Percentiles rank a stretch among this genome's conserved stretches.
Conservation (phyloP, 768 basidiomycete genomes). For the Trametes punicea region DNA sequence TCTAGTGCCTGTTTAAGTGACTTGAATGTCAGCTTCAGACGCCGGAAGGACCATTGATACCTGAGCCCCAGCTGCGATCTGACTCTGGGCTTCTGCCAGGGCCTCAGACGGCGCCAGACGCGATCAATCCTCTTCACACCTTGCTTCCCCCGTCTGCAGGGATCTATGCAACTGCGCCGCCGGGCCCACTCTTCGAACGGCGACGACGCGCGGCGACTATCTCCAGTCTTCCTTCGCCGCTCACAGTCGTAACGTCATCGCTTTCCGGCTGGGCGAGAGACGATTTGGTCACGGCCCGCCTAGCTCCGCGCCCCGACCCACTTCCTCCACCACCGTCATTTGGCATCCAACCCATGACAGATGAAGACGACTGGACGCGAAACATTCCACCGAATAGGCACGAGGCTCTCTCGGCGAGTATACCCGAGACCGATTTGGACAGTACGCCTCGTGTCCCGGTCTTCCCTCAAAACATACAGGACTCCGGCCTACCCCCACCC, state of each 20-base stretch:
- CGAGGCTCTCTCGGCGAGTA: not conserved
- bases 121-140: not conserved
- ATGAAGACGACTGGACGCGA: not conserved
- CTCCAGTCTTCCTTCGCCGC: conserved; percentile 28
- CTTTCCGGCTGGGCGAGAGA: conserved; percentile 23
- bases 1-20: not conserved
- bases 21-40: not conserved
- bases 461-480: conserved; percentile 22
- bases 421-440: conserved; percentile 24
- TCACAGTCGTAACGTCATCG: conserved; percentile 36
- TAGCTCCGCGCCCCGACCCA: not conserved
- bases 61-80: conserved; percentile 1
- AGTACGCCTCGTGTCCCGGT: conserved; percentile 20
- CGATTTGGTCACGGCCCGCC: conserved; percentile 13
- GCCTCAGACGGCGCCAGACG: not conserved
- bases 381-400: not conserved
- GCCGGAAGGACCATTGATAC: conserved; percentile 6
- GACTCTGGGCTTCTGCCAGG: not conserved
- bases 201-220: conserved; percentile 26
- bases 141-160: not conserved
- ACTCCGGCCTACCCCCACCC: not conserved
- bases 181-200: conserved; percentile 22
- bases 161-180: not conserved
- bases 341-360: not conserved
- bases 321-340: not conserved